Conservation (phyloP, 805 yeast genomes). For the Saccharomycopsis oosterbeekiorum region DNA sequence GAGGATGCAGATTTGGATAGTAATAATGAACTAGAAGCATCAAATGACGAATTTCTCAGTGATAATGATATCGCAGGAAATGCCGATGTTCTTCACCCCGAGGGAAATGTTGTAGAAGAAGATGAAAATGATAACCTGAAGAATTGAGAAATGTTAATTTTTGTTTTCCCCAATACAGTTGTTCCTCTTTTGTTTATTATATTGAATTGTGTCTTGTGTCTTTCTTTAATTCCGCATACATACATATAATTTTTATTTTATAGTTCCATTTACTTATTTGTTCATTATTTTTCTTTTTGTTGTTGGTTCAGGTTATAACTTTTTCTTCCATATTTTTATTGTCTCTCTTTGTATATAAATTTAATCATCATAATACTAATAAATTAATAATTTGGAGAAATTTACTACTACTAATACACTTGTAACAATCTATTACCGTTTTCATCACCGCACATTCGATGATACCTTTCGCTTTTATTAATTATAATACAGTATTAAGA, state of each 20-base stretch:
- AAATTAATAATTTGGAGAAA: no score
- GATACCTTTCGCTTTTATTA: neutral
- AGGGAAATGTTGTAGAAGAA: neutral
- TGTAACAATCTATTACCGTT: neutral
- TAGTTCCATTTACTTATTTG: neutral
- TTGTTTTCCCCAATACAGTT: no score
- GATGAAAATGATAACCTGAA: neutral
- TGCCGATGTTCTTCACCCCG: neutral
- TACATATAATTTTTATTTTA: neutral
- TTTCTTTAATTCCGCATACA: no score
- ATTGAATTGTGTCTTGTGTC: no score
- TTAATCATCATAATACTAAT: neutral
- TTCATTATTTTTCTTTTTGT: neutral
- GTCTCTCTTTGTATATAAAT: neutral
- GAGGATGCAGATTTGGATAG: neutral
- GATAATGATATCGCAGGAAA: neutral
- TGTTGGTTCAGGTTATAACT: neutral
- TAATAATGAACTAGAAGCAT: neutral
- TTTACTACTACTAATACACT: neutral
- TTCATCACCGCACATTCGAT: neutral
- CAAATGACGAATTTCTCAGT: neutral
- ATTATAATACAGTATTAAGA: no score
- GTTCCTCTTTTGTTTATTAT: no score
- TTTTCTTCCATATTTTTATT: neutral
- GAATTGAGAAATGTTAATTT: neutral